Evolutionary conservation across 2,329 filamentous ascomycete genomes (phyloP).

Genomic region (Escovopsis sp.): DNA sequence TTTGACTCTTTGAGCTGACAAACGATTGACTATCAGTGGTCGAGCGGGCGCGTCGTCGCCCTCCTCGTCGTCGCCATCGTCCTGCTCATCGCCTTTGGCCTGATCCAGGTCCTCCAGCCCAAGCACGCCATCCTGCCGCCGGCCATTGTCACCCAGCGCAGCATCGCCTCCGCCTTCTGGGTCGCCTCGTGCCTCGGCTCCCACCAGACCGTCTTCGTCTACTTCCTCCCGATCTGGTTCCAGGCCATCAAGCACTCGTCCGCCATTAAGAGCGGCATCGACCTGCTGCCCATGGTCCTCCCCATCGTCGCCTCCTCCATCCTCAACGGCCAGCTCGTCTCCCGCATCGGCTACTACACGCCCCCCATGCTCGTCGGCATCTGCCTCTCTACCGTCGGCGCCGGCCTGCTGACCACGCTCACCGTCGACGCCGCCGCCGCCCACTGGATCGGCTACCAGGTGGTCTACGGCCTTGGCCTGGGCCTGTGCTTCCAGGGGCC

Average conservation of each 20-base stretch:
- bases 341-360: slow-evolving; percentile 27
- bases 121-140: slow-evolving; percentile 25
- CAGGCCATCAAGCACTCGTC: slow-evolving; percentile 29
- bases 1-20: no score
- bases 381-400: slow-evolving; percentile 18
- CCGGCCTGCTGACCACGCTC: slow-evolving; percentile 27
- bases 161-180: neutral
- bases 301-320: slow-evolving; percentile 13
- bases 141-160: slow-evolving; percentile 22
- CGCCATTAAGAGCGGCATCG: slow-evolving; percentile 15
- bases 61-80: slow-evolving; percentile 20
- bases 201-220: slow-evolving; percentile 10
- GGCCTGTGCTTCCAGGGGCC: slow-evolving; percentile 30
- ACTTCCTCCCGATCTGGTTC: slow-evolving; percentile 37
- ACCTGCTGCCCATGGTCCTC: slow-evolving; percentile 14
- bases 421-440: slow-evolving; percentile 6
- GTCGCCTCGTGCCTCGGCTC: neutral
- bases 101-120: slow-evolving; percentile 17
- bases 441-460: slow-evolving; percentile 17
- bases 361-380: slow-evolving; percentile 23
- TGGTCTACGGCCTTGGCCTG: slow-evolving; percentile 27
- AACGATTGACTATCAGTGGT: slow-evolving; percentile 9
- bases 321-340: slow-evolving; percentile 13
- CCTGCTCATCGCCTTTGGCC: slow-evolving; percentile 16
- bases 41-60: slow-evolving; percentile 16